A percentile compares a stretch with the other conserved stretches of the same genome.
These are phyloP conservation scores for Penicillium fuscoglaucum DNA, from an alignment of 2,329 filamentous ascomycete species.

Conservation along the genomic window DNA sequence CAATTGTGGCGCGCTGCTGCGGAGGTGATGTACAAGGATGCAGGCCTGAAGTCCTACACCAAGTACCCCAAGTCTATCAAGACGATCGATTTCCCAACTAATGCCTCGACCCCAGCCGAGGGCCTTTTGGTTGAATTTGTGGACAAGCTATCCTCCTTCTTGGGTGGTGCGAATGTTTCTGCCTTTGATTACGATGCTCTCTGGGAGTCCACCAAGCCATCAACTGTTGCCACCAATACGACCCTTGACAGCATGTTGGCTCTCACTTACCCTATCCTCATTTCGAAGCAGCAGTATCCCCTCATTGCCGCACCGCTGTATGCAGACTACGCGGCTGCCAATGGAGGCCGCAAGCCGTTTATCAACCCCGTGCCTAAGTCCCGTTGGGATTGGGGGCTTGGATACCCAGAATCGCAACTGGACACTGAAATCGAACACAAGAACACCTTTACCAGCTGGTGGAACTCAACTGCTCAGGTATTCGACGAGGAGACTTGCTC, in stretches of 20 bases:
- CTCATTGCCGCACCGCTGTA: neutral
- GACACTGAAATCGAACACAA: neutral
- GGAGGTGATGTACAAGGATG: conserved; percentile 47
- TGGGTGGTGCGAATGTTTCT: neutral
- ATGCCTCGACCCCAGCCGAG: neutral
- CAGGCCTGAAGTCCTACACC: conserved; percentile 32
- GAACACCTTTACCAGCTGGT: neutral
- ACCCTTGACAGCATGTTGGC: neutral
- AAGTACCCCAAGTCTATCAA: conserved; percentile 30
- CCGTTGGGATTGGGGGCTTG: neutral
- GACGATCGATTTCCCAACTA: neutral
- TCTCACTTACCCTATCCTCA: neutral
- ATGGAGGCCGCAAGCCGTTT: neutral
- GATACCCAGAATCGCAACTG: neutral
- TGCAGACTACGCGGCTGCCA: neutral
- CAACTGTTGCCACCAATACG: neutral
- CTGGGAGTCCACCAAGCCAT: neutral
- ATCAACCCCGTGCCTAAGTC: neutral
- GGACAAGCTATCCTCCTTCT: neutral
- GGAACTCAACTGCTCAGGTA: neutral
- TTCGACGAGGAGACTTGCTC: neutral
- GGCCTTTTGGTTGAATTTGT: neutral
- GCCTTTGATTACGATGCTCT: neutral
- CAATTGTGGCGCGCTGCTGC: conserved; percentile 38
- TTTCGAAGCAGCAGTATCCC: neutral